Evolutionary conservation across 176 grass and related monocot species (phyloP).

Genomic region (Raddia guianensis): DNA sequence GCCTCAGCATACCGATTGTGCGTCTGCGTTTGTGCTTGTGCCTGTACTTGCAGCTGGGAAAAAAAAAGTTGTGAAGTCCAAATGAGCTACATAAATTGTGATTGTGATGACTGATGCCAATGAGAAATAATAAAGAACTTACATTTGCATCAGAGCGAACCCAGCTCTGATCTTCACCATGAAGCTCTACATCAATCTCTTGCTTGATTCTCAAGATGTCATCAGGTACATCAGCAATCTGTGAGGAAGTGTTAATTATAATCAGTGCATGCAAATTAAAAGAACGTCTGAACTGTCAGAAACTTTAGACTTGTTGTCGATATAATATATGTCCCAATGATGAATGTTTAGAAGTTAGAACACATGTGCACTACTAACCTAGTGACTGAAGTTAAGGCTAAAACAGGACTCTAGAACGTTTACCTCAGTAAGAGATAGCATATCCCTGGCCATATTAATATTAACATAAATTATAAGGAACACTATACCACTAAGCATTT

Average conservation of each 20-base stretch:
- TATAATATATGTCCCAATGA: neutral
- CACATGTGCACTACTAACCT: neutral
- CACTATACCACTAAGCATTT: neutral
- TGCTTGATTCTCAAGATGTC: conserved; percentile 87
- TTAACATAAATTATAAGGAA: neutral
- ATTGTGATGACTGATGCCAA: neutral
- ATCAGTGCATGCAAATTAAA: conserved; percentile 24
- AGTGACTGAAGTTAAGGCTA: neutral
- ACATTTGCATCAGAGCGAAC: conserved; percentile 70
- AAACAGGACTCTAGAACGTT: neutral
- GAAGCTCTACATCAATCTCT: conserved; percentile 85
- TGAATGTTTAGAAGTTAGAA: neutral
- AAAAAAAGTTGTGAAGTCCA: neutral
- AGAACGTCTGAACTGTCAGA: neutral
- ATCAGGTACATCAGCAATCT: conserved; percentile 72
- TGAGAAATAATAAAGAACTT: conserved; percentile 29
- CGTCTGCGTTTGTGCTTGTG: conserved; percentile 51
- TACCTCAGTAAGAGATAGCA: neutral
- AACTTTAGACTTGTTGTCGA: neutral
- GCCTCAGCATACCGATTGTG: conserved; percentile 71
- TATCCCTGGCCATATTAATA: neutral
- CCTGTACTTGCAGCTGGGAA: conserved; percentile 57
- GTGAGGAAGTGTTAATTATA: conserved; percentile 29
- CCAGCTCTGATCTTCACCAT: conserved; percentile 88
- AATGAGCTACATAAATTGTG: neutral